Evolutionary conservation across 192 early-diverging fungal species (phyloP), one percentile per base, ranked within the genome.

Genomic region (Backusella liffmaniae): DNA sequence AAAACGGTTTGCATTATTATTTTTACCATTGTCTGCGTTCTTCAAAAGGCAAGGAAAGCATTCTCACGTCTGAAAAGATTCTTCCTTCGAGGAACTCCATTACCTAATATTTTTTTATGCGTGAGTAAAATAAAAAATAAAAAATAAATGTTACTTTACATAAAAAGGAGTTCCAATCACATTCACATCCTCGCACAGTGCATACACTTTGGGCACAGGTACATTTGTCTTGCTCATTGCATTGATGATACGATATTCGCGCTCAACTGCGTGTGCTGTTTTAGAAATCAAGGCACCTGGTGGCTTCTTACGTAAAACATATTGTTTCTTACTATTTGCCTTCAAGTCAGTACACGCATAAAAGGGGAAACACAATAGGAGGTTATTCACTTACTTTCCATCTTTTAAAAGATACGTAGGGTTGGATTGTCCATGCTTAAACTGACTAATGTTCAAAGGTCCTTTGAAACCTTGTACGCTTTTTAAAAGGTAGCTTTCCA

Each of bases 41-140:
- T 35, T 83, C 79, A 18, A 78, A 81, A 13, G 85, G 77, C 44
- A 95, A 73, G 67, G 82, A 79, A 8, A 84, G 83, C 79, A 95
- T 83, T 35, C 85, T 78, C 1, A 88, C 75, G 66, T 94, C 92
- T 5, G 88, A 80, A 76, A 96, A 94, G 62, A 99, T 94, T 3
- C 96, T 90, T 35, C 97, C 97, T 56, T 96, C 84, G 68, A 98
- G 82, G 75, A 96, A 99, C 85, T 99, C 92, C 97, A 99, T 99
- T 39, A 94, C 83, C 87, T 91, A n/a, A 66, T 5, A 36, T 35
- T 13, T 35, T 73, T 72, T 73, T 72, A 51, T 21, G 72, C 21
- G 72, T 12, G 44, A 49, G 62, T 66, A 21, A 73, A 39, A 65
- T 42, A 10, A 44, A 15, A 23, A 59, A 18, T 3, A 49, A 56